phyloP scores from a whole-genome alignment of 768 basidiomycete species.

The Naganishia randhawae region DNA sequence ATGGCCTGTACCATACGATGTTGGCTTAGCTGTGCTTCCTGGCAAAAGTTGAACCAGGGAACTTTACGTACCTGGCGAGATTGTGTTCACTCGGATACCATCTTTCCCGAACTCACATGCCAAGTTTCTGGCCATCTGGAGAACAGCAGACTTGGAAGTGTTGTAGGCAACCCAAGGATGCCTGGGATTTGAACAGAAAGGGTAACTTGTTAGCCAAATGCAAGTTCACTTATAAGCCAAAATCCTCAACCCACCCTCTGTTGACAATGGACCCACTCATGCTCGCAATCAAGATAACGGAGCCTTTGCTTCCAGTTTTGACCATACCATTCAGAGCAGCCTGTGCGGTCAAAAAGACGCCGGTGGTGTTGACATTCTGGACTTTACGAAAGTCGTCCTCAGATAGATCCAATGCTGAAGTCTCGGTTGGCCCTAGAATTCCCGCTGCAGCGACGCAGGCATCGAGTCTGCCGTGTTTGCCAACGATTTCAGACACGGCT shows the following conservation, averaged over 20 bases:
- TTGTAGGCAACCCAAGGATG: conserved; percentile 42
- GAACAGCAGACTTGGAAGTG: conserved; percentile 48
- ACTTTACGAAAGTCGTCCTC: conserved; percentile 65
- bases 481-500: conserved; percentile 60
- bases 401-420: conserved; percentile 58
- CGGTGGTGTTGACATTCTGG: conserved; percentile 63
- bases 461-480: conserved; percentile 68
- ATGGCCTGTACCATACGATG: conserved; percentile 5
- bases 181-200: background rate
- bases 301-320: conserved; percentile 51
- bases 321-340: conserved; percentile 63
- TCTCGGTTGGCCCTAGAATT: conserved; percentile 55
- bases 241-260: conserved; percentile 53
- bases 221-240: background rate
- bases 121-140: conserved; percentile 47
- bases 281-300: conserved; percentile 61
- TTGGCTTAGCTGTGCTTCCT: background rate
- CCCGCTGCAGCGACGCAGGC: conserved; percentile 75
- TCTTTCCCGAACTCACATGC: conserved; percentile 49
- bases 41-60: background rate
- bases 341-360: conserved; percentile 62
- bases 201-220: background rate
- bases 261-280: conserved; percentile 71
- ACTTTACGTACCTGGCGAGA: conserved; percentile 32
- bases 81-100: conserved; percentile 48